Base-by-base conservation (phyloP, 495 filamentous ascomycete genomes). In the Massariosphaeria phaeospora region DNA sequence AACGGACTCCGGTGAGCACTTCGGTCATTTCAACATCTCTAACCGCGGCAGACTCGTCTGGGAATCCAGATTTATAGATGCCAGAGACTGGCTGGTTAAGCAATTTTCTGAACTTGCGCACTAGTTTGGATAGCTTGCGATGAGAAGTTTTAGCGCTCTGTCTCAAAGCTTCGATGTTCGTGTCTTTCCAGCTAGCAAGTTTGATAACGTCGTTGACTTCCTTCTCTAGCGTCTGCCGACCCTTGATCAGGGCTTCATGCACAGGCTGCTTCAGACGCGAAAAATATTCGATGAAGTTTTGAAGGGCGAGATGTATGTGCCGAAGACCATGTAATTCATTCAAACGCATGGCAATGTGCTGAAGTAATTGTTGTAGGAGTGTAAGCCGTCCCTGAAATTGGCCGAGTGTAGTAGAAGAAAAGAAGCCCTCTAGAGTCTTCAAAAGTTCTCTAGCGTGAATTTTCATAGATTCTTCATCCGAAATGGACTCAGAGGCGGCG, bases 181-280 rank as follows among this genome's bases (percentile, higher is more conserved):
- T 95, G 61, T 97, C 94, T 64, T 94, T 93, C 94, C 94, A 97
- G 65, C 87, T 95, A 1, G 89, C 88, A 51, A 97, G 70, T 26
- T 91, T 77, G 18, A 97, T 76, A 25, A 96, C 83, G 56, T 95
- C 86, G 59, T 85, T 87, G 75, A 97, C 85, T 40, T 87, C 78
- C 66, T 88, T 94, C 66, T 96, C 90, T 8, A 95, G 73, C 3
- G 76, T 72, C 1, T 70, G 70, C 48, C 88, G 76, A 21, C 82
- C 84, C 35, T 82, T 76, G 20, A 64, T 71, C 43, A 96, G 73
- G 2, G 72, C 58, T 55, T 88, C 82, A 21, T 72, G 66, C 3
- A 89, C 79, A 12, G 78, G 69, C 35, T 77, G 68, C 63, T 82
- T 77, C 64, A 88, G 96, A 6, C 84, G 79, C 26, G 69, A 64